These are phyloP conservation scores for Hypoxylon rickii DNA, from an alignment of 495 filamentous ascomycete species.

Conservation along the genomic window DNA sequence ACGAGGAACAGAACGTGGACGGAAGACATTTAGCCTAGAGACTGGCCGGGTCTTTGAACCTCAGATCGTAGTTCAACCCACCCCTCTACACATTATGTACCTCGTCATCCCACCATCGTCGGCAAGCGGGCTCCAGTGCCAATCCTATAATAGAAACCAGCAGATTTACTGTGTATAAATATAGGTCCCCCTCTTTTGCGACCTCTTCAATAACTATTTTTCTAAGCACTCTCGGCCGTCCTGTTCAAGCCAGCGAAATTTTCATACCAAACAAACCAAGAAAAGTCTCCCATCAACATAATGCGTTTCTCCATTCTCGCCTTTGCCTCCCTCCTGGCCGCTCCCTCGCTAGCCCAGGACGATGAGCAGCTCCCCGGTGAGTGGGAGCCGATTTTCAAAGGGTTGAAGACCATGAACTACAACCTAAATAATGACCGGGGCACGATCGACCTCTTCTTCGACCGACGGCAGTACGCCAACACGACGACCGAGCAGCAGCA, in stretches of 20 bases:
- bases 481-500: neutral
- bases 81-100: too few species aligned
- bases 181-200: too few species aligned
- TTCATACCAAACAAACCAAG: neutral
- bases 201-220: too few species aligned
- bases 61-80: neutral
- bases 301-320: slow-evolving; percentile 2
- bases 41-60: neutral
- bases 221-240: too few species aligned
- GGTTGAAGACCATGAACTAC: slow-evolving; percentile 1
- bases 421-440: slow-evolving; percentile 13
- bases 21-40: slow-evolving; percentile 11
- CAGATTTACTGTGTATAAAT: too few species aligned
- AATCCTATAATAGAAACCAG: too few species aligned
- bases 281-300: neutral
- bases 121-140: too few species aligned
- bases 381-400: slow-evolving; percentile 1
- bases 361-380: too few species aligned
- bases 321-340: slow-evolving; percentile 2
- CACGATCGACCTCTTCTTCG: neutral
- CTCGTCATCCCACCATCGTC: too few species aligned
- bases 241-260: too few species aligned
- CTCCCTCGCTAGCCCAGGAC: neutral
- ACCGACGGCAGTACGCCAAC: slow-evolving; percentile 6
- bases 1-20: neutral